phyloP scores from a whole-genome alignment of 768 basidiomycete genomes.

The Sporobolomyces phaffii region DNA sequence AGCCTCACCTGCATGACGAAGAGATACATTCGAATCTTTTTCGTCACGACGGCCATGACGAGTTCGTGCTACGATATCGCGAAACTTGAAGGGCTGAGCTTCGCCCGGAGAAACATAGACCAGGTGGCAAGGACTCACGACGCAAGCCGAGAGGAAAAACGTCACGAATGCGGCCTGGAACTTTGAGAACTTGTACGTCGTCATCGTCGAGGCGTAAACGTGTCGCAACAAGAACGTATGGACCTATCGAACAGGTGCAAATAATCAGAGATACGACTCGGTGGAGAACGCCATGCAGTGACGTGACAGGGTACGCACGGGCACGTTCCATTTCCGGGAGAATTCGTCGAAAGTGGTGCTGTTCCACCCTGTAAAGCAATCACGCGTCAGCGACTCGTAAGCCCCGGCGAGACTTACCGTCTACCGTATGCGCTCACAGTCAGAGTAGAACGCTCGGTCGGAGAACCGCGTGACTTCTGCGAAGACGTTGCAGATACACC shows the following conservation, averaged over 20 bases:
- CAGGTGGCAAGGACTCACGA: neutral
- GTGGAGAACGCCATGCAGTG: too few relatives aligned
- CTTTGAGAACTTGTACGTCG: constrained; percentile 66
- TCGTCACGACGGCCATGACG: constrained; percentile 84
- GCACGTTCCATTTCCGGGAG: constrained; percentile 96
- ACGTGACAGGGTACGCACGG: constrained; percentile 50
- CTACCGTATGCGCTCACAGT: constrained; percentile 54
- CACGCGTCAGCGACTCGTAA: neutral
- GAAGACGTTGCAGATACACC: constrained; percentile 83
- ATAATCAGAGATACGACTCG: too few relatives aligned
- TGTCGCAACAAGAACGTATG: constrained; percentile 64
- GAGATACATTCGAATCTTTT: constrained; percentile 83
- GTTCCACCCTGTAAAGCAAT: constrained; percentile 66
- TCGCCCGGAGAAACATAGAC: too few relatives aligned
- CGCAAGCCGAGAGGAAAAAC: constrained; percentile 60
- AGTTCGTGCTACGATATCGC: constrained; percentile 62
- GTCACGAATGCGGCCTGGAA: constrained; percentile 84
- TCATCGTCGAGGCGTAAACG: constrained; percentile 84
- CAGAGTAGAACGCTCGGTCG: constrained; percentile 96
- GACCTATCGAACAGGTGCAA: neutral
- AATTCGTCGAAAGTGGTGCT: constrained; percentile 95
- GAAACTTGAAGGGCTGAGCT: too few relatives aligned
- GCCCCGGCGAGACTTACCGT: too few relatives aligned
- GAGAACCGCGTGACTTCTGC: constrained; percentile 80
- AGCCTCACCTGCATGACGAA: constrained; percentile 63